Percentiles rank a stretch among this genome's conserved stretches.
Conservation (phyloP, 768 basidiomycete genomes). For the Grammothele lineata region DNA sequence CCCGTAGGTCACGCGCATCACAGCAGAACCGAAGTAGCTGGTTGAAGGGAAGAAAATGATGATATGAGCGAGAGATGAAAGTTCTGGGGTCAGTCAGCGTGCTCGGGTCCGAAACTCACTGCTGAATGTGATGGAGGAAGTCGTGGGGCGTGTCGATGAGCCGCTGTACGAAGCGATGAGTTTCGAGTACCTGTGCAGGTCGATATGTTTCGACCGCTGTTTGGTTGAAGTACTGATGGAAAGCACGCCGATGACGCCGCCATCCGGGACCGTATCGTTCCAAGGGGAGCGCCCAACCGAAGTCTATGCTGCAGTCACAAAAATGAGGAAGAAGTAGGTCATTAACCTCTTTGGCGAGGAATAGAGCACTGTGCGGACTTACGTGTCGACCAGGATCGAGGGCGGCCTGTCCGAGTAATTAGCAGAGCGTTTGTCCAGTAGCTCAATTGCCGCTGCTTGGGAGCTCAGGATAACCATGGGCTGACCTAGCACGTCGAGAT, state of each 20-base stretch:
- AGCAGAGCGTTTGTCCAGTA: constrained; percentile 4
- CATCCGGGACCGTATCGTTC: constrained; percentile 5
- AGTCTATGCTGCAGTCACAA: not conserved
- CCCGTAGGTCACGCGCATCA: constrained; percentile 20
- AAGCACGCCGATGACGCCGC: constrained; percentile 12
- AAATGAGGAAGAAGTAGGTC: too few species aligned
- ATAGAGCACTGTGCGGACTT: not conserved
- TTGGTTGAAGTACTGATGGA: constrained; percentile 15
- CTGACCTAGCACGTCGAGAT: constrained; percentile 6
- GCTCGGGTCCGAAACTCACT: not conserved
- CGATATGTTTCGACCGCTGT: constrained; percentile 3
- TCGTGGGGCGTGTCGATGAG: constrained; percentile 1
- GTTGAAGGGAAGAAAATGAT: not conserved
- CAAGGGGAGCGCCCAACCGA: constrained; percentile 4
- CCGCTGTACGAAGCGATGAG: not conserved
- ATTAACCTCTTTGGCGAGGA: too few species aligned
- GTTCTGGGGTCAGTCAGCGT: not conserved
- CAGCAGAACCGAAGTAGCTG: constrained; percentile 8
- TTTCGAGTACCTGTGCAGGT: constrained; percentile 3
- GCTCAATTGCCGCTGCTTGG: not conserved
- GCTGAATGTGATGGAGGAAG: constrained; percentile 1
- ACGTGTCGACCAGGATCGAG: constrained; percentile 4
- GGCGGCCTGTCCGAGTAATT: constrained; percentile 3
- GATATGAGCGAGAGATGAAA: not conserved
- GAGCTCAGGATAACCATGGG: constrained; percentile 8